Base-by-base conservation (phyloP, 495 filamentous ascomycete species). In the Talaromyces nanjingensis region DNA sequence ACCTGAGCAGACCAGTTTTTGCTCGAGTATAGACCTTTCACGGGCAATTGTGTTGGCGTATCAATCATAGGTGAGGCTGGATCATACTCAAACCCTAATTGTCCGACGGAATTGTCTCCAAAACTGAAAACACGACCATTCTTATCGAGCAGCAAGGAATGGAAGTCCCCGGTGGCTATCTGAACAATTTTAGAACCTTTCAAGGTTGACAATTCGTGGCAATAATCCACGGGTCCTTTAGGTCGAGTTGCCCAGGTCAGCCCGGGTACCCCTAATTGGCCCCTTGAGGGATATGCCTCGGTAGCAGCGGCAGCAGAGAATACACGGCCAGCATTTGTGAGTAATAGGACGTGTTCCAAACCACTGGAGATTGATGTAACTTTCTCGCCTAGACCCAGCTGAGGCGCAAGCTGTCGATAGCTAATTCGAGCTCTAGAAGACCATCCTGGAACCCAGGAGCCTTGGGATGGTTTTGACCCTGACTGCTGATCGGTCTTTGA, bases 81-180 rank as follows among this genome's bases (percentile, higher is more conserved):
- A 58, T 85, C 83, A 54, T 80, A 85, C 56, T 90, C 83, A 65
- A 92, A 85, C 6, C 93, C 93, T 9, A 97, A 77, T 73, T 98
- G 94, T 34, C 94, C 94, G 61, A 82, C 81, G 0, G 87, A 86
- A 72, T 98, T 98, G 71, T 97, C 92, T 22, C 94, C 94, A 73
- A 96, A 98, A 27, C 85, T 79, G 73, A 92, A 96, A n/a, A 92
- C 81, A 25, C 83, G 81, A 42, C 94, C 94, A 52, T 89, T 76
- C 27, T 79, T 81, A 69, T 92, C 90, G 18, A 91, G 79, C 1
- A 81, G 88, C 11, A 97, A 76, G 27, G 92, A 93, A 73, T 98
- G 94, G 66, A 88, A 88, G 70, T 96, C 92, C 29, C 94, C 94
- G 11, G 91, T 72, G 0, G 93, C 92, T 63, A 98, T 86, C 58